phyloP scores from a whole-genome alignment of 2,329 filamentous ascomycete species.

The Penicillium sp. region DNA sequence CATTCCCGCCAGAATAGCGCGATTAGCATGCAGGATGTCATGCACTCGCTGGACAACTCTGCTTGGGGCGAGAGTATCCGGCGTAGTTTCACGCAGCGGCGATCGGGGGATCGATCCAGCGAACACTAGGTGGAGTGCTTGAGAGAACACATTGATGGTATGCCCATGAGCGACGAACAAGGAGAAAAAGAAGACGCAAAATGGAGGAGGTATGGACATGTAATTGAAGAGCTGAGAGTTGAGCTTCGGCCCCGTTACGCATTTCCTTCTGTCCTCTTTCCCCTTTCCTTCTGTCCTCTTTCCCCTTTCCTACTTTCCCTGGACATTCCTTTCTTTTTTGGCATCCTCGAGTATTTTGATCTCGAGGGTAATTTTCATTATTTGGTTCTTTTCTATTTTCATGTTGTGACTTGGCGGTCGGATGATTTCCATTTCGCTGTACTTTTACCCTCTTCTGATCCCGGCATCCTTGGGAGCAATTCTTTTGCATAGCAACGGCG shows the following conservation, averaged over 20 bases:
- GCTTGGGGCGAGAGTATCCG: conserved; percentile 93
- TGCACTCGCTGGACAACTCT: conserved; percentile 83
- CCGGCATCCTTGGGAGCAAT: conserved; percentile 16
- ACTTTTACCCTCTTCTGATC: conserved; percentile 20
- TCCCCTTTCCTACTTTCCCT: conserved; percentile 11
- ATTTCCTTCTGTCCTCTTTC: conserved; percentile 11
- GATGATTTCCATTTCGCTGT: conserved; percentile 15
- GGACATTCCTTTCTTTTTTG: conserved; percentile 1
- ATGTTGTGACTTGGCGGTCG: conserved; percentile 5
- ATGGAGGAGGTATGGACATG: background rate
- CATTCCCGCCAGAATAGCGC: conserved; percentile 65
- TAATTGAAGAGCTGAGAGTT: background rate
- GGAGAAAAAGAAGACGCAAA: background rate
- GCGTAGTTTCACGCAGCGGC: conserved; percentile 74
- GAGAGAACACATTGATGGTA: background rate
- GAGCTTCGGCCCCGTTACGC: background rate
- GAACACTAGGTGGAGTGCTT: conserved; percentile 4
- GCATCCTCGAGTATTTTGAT: conserved; percentile 10
- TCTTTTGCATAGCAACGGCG: conserved; percentile 31
- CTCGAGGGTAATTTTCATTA: conserved; percentile 5
- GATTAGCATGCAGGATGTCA: conserved; percentile 74
- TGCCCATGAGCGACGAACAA: background rate
- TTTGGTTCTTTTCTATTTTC: conserved; percentile 3
- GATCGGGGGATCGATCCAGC: conserved; percentile 37
- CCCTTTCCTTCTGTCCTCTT: conserved; percentile 12